phyloP scores from a whole-genome alignment of 2,329 filamentous ascomycete genomes.

The Apiospora aurea region DNA sequence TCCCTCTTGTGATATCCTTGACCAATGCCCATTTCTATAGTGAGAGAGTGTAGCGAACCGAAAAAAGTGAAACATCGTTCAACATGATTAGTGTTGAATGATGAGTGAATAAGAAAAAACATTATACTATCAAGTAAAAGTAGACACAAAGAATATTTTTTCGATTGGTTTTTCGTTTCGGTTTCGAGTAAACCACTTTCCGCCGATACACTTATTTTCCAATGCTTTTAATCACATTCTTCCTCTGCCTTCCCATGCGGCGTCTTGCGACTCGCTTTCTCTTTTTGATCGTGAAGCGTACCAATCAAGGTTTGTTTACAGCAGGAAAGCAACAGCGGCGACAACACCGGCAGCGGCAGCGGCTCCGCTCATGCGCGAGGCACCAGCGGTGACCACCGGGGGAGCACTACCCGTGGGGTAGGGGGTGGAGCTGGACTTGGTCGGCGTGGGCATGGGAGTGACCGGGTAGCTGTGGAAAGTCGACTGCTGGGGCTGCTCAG shows the following conservation, averaged over 20 bases:
- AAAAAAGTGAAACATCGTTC: not conserved
- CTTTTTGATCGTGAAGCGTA: conserved; percentile 1
- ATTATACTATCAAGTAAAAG: conserved; percentile 12
- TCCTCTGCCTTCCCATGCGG: not conserved
- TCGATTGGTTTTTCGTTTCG: not conserved
- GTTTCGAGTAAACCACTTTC: not conserved
- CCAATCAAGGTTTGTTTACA: not conserved
- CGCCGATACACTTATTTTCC: not conserved
- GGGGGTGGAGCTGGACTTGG: not conserved
- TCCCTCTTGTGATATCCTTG: not conserved
- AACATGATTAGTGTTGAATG: not conserved
- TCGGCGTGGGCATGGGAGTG: conserved; percentile 9
- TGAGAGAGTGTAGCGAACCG: conserved; percentile 14
- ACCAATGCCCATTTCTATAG: not conserved
- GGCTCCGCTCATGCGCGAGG: conserved; percentile 4
- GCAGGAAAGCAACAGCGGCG: conserved; percentile 6
- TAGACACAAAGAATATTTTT: not conserved
- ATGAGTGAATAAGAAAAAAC: not conserved
- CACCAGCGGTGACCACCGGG: conserved; percentile 15
- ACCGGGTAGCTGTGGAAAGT: conserved; percentile 11
- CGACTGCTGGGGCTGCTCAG: not conserved
- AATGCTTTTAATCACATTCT: not conserved
- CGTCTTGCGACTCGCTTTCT: conserved; percentile 19
- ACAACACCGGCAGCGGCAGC: not conserved
- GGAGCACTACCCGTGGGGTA: not conserved